Conservation (phyloP, 2,329 filamentous ascomycete genomes). For the Beauveria sp. region DNA sequence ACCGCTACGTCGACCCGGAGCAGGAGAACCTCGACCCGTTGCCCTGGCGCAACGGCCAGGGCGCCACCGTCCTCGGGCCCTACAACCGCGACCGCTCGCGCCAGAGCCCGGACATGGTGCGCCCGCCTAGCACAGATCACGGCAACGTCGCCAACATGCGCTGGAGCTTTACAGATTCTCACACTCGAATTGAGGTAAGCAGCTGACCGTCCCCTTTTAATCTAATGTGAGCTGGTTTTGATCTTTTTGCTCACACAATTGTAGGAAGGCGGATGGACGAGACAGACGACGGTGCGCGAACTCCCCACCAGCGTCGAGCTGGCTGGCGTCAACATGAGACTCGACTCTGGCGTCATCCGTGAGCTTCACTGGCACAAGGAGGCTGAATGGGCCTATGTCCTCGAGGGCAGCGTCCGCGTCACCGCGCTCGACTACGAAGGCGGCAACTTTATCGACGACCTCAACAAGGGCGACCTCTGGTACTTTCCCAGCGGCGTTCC, state of each 20-base stretch:
- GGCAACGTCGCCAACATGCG: slow-evolving; percentile 64
- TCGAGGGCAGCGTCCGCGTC: slow-evolving; percentile 62
- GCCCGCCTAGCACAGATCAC: slow-evolving; percentile 66
- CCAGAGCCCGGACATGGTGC: slow-evolving; percentile 63
- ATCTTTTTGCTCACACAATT: neutral
- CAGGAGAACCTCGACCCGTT: slow-evolving; percentile 55
- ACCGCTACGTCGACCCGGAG: slow-evolving; percentile 53
- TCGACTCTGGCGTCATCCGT: slow-evolving; percentile 64
- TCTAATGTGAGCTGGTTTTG: neutral
- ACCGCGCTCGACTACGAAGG: slow-evolving; percentile 69
- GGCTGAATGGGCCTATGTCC: slow-evolving; percentile 70
- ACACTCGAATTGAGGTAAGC: slow-evolving; percentile 53
- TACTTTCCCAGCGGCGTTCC: slow-evolving; percentile 74
- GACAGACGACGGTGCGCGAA: slow-evolving; percentile 62
- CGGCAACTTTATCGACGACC: slow-evolving; percentile 68
- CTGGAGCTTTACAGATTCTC: slow-evolving; percentile 62
- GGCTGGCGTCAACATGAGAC: slow-evolving; percentile 71
- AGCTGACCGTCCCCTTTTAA: no score
- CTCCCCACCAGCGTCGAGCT: slow-evolving; percentile 60
- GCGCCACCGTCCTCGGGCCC: slow-evolving; percentile 60
- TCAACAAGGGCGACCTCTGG: slow-evolving; percentile 71
- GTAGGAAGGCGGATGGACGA: slow-evolving; percentile 68
- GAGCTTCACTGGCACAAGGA: slow-evolving; percentile 79
- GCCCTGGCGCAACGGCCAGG: slow-evolving; percentile 56
- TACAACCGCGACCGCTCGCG: slow-evolving; percentile 60